phyloP scores from a whole-genome alignment of 768 basidiomycete species.

The Hortiboletus flavorubellus region DNA sequence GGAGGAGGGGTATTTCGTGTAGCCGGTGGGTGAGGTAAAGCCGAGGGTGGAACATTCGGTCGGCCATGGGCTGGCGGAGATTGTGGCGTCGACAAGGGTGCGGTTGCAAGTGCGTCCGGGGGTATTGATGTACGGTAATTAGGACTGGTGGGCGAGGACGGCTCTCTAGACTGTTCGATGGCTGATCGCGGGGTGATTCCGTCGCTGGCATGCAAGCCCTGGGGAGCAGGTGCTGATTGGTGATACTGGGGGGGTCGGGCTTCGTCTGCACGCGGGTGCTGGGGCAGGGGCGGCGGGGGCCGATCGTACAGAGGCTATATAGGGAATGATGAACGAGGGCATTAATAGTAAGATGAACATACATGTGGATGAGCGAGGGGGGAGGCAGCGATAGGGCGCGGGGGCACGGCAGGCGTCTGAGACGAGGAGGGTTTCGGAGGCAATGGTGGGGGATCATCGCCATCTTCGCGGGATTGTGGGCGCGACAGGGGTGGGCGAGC shows the following conservation, averaged over 20 bases:
- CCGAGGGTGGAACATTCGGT: constrained; percentile 16
- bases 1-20: constrained; percentile 31
- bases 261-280: constrained; percentile 15
- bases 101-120: constrained; percentile 26
- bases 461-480: constrained; percentile 11
- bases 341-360: constrained; percentile 8
- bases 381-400: constrained; percentile 13
- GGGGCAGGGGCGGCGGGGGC: constrained; percentile 37
- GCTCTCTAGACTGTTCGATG: constrained; percentile 18
- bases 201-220: constrained; percentile 13
- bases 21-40: constrained; percentile 22
- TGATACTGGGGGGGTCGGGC: constrained; percentile 29
- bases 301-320: constrained; percentile 28
- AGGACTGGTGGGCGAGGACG: constrained; percentile 21
- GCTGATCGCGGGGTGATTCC: constrained; percentile 19
- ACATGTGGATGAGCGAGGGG: constrained; percentile 19
- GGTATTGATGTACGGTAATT: constrained; percentile 29
- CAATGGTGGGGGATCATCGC: constrained; percentile 35
- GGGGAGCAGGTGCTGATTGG: constrained; percentile 15
- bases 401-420: constrained; percentile 3
- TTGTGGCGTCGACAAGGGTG: constrained; percentile 28
- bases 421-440: constrained; percentile 37
- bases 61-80: constrained; percentile 22
- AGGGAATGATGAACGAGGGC: neutral
- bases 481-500: constrained; percentile 25